Evolutionary conservation across 306 rosid genomes (phyloP).

Genomic region (Hylodesmum podocarpum): DNA sequence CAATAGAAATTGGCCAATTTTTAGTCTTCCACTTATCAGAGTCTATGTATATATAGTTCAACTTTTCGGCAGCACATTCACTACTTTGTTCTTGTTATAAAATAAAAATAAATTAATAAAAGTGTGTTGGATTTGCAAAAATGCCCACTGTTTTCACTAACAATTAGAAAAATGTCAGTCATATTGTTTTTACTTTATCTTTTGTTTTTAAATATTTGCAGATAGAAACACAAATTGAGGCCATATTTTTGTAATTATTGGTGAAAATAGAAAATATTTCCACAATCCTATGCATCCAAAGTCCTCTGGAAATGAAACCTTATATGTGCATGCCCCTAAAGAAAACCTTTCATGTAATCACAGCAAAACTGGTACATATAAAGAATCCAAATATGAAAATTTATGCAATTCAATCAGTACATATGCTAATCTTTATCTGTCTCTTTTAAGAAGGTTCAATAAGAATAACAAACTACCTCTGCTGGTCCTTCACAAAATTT

Average conservation of each 20-base stretch:
- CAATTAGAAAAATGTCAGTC: background rate
- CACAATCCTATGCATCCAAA: background rate
- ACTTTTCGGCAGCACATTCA: background rate
- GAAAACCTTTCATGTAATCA: background rate
- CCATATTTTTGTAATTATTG: background rate
- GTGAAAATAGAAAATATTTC: background rate
- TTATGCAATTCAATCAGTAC: background rate
- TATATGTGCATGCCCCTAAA: background rate
- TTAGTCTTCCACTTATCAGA: background rate
- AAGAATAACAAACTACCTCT: slow-evolving; percentile 54
- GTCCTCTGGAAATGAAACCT: background rate
- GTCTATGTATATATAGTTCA: background rate
- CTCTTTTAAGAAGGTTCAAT: background rate
- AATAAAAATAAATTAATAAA: background rate
- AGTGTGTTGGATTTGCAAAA: background rate
- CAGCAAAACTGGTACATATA: background rate
- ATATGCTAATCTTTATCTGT: background rate
- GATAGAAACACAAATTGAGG: background rate
- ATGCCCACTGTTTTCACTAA: background rate
- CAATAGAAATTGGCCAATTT: background rate
- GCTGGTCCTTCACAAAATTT: slow-evolving; percentile 73
- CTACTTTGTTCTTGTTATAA: background rate
- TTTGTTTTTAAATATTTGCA: background rate
- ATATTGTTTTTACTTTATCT: background rate
- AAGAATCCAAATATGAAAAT: background rate